A percentile compares a stretch with the other conserved stretches of the same genome.
Conservation (phyloP, 2,329 filamentous ascomycete genomes). For the Phaeosphaeriaceae sp. region DNA sequence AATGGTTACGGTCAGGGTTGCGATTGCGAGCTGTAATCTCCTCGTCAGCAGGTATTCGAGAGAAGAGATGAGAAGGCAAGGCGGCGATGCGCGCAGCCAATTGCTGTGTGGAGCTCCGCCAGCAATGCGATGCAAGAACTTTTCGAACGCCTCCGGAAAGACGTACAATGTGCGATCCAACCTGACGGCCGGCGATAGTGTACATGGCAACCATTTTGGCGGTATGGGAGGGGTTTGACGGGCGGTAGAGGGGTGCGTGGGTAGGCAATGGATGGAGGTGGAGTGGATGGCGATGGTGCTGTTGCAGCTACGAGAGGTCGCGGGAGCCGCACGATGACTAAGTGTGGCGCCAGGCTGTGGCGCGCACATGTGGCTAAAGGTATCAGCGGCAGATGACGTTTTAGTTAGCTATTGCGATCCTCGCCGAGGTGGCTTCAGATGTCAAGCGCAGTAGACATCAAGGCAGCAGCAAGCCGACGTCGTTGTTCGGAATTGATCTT, state of each 20-base stretch:
- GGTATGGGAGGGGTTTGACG: constrained; percentile 24
- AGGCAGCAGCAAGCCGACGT: not conserved
- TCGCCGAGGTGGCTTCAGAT: not conserved
- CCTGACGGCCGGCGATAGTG: constrained; percentile 59
- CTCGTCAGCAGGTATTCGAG: too few relatives aligned
- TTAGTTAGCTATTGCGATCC: too few relatives aligned
- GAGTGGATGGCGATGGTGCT: constrained; percentile 12
- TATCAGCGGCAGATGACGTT: not conserved
- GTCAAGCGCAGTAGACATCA: not conserved
- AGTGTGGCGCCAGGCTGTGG: not conserved
- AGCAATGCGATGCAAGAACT: constrained; percentile 9
- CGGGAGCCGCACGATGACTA: constrained; percentile 17
- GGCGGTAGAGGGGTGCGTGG: constrained; percentile 24
- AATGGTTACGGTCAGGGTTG: constrained; percentile 51
- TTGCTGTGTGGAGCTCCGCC: not conserved
- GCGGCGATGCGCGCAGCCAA: too few relatives aligned
- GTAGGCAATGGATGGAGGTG: constrained; percentile 41
- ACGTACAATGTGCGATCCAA: constrained; percentile 63
- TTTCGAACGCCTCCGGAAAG: constrained; percentile 15
- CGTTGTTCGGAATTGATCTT: not conserved
- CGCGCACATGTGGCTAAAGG: not conserved
- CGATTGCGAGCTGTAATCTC: constrained; percentile 64
- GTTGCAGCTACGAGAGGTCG: constrained; percentile 11
- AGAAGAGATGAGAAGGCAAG: too few relatives aligned
- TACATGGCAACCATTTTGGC: constrained; percentile 61